Percentiles rank a stretch among this genome's conserved stretches.
These are phyloP conservation scores for Chionographis japonica DNA, from an alignment of 106 monocot species.

Conservation along the genomic window DNA sequence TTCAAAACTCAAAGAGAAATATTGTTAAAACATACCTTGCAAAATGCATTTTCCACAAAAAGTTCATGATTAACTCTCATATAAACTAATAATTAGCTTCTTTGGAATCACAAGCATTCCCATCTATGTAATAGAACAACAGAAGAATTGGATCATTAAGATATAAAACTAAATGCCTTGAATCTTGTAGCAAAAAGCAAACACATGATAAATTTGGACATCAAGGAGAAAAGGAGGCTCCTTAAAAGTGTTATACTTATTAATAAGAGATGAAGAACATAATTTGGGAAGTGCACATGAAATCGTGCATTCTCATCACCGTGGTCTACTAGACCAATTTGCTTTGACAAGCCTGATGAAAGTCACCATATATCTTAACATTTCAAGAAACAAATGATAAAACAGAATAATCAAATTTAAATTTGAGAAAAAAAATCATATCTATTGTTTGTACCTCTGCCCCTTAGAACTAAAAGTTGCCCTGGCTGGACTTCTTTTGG, in stretches of 20 bases:
- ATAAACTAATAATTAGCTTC: too few species aligned
- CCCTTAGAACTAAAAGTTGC: conserved; percentile 57
- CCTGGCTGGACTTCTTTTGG: conserved; percentile 75
- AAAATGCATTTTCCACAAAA: too few species aligned
- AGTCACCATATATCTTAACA: neutral
- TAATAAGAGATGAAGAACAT: conserved; percentile 20
- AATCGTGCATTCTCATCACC: conserved; percentile 86
- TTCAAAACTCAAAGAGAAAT: too few species aligned
- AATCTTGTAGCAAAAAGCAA: neutral
- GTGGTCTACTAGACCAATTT: conserved; percentile 49
- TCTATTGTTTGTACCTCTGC: conserved; percentile 61
- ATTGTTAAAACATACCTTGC: too few species aligned
- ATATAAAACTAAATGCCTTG: neutral
- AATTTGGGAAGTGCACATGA: conserved; percentile 68
- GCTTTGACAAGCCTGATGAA: conserved; percentile 65
- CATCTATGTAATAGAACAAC: too few species aligned
- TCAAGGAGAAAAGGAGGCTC: neutral
- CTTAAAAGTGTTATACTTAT: too few species aligned
- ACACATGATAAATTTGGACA: neutral
- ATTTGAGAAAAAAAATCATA: too few species aligned
- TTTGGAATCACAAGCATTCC: too few species aligned
- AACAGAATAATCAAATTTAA: neutral
- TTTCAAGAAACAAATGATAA: neutral
- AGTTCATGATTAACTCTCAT: too few species aligned
- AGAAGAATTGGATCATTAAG: neutral